Evolutionary conservation across 192 early-diverging fungal genomes (phyloP).

Genomic region (Jimgerdemannia lactiflua): DNA sequence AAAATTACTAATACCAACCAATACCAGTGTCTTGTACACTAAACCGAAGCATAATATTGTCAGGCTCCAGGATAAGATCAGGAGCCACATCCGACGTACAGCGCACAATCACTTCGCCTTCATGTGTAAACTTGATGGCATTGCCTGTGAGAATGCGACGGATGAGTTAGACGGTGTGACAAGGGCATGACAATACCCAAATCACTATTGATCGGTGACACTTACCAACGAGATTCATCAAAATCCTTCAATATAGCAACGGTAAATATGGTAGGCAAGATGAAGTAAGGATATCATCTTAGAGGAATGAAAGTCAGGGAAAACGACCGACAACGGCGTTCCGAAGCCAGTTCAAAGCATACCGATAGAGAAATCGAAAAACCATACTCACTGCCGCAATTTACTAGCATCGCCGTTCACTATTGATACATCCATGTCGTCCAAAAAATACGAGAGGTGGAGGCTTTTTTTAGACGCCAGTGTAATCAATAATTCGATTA

Average conservation of each 20-base stretch:
- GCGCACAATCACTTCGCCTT: constrained; percentile 45
- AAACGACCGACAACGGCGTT: too few species aligned
- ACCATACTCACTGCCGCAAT: constrained; percentile 53
- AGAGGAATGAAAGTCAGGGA: too few species aligned
- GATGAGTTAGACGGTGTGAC: too few species aligned
- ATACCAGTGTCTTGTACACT: constrained; percentile 49
- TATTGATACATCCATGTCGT: constrained; percentile 47
- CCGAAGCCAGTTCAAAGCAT: too few species aligned
- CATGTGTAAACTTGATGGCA: constrained; percentile 65
- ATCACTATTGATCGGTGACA: too few species aligned
- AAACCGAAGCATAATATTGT: constrained; percentile 32
- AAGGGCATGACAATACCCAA: too few species aligned
- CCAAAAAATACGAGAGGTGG: constrained; percentile 50
- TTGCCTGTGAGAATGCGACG: too few species aligned
- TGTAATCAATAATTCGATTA: constrained; percentile 56
- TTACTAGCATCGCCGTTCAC: constrained; percentile 65
- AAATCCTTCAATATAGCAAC: constrained; percentile 20
- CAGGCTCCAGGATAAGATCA: constrained; percentile 14
- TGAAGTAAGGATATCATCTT: too few species aligned
- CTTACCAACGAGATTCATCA: constrained; percentile 68
- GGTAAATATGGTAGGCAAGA: background rate
- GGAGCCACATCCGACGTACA: constrained; percentile 23
- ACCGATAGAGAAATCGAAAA: constrained; percentile 35
- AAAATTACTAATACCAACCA: constrained; percentile 36
- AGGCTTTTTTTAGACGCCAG: constrained; percentile 61